A percentile compares a stretch with the other conserved stretches of the same genome.
Evolutionary conservation across 768 basidiomycete genomes (phyloP).

Genomic region (Tulasnella sp.): DNA sequence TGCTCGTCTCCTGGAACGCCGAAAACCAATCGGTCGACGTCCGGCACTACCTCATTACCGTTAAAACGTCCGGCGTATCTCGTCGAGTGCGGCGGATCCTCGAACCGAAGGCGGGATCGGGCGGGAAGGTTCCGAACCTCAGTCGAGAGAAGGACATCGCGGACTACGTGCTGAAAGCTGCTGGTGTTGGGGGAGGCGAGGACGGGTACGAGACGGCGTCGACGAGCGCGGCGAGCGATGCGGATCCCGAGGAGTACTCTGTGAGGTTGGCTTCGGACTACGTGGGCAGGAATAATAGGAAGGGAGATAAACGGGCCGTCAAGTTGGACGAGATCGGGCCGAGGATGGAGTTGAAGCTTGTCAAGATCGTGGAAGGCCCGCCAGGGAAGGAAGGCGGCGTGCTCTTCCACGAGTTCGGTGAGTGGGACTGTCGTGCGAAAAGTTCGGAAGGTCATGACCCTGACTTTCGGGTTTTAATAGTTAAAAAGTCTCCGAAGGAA

Average conservation of each 20-base stretch:
- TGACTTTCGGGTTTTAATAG: constrained; percentile 31
- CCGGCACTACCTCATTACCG: constrained; percentile 90
- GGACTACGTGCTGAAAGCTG: constrained; percentile 70
- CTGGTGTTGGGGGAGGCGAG: constrained; percentile 31
- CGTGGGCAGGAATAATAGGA: constrained; percentile 87
- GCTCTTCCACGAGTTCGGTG: constrained; percentile 90
- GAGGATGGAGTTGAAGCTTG: constrained; percentile 80
- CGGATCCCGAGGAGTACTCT: constrained; percentile 61
- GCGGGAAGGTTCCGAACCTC: constrained; percentile 52
- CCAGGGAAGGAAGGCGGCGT: constrained; percentile 90
- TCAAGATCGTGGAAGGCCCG: constrained; percentile 90
- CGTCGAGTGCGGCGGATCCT: constrained; percentile 80
- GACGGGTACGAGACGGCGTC: constrained; percentile 64
- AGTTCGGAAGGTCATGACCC: background rate
- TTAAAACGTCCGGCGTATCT: constrained; percentile 90
- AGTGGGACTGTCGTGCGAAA: constrained; percentile 22
- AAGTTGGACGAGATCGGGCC: constrained; percentile 90
- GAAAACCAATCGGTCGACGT: constrained; percentile 80
- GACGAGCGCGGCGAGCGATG: constrained; percentile 70
- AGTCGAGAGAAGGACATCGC: constrained; percentile 89
- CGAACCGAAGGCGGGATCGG: constrained; percentile 40
- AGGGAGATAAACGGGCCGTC: constrained; percentile 83
- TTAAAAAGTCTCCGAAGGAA: constrained; percentile 82
- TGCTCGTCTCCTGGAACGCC: constrained; percentile 84
- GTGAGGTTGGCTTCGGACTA: constrained; percentile 87